These are phyloP conservation scores for Musa troglodytarum DNA, from an alignment of 176 grass and related monocot genomes.

Conservation along the genomic window DNA sequence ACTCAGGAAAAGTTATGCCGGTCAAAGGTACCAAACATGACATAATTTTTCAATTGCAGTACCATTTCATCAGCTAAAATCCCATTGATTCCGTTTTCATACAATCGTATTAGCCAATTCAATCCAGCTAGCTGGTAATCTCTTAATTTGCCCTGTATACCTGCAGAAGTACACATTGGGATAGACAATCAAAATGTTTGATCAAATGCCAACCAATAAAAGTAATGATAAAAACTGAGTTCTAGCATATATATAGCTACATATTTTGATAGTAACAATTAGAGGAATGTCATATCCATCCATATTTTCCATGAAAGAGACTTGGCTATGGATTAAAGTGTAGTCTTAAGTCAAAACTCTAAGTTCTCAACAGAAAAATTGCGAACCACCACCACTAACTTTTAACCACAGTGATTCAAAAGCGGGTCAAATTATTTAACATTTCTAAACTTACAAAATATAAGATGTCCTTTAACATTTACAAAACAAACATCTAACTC, in stretches of 20 bases:
- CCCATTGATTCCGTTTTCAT: slow-evolving; percentile 98
- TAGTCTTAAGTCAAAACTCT: no score
- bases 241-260: neutral
- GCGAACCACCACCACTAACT: no score
- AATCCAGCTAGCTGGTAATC: slow-evolving; percentile 98
- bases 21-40: slow-evolving; percentile 1
- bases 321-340: no score
- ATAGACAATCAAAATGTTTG: neutral
- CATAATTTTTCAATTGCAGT: slow-evolving; percentile 15
- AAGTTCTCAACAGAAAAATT: no score
- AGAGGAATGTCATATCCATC: neutral
- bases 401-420: no score
- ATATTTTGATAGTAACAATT: neutral
- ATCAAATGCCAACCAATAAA: neutral
- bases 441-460: no score
- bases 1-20: neutral
- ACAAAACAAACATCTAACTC: no score
- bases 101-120: slow-evolving; percentile 93
- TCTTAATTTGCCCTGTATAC: slow-evolving; percentile 94
- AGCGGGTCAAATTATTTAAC: no score
- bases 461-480: no score
- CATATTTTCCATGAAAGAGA: neutral
- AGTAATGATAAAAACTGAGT: neutral
- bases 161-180: slow-evolving; percentile 21
- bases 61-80: slow-evolving; percentile 89